phyloP scores from a whole-genome alignment of 306 rosid species.

The Clitoria ternatea region DNA sequence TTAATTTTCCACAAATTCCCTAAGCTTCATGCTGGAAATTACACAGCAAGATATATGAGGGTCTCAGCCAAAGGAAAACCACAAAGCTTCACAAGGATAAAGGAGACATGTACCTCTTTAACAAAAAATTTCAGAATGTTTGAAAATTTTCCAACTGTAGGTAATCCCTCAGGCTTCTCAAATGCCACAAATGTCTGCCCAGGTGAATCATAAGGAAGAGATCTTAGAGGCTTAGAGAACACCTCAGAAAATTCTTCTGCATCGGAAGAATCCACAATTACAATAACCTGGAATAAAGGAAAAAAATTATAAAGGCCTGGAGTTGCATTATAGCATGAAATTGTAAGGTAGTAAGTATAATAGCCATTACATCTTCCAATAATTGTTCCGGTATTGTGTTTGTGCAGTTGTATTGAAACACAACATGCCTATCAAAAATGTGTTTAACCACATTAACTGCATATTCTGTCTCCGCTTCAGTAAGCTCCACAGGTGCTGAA shows the following conservation, averaged over 20 bases:
- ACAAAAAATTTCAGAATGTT: conserved; percentile 73
- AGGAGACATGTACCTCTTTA: conserved; percentile 68
- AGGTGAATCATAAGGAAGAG: conserved; percentile 96
- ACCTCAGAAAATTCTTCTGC: conserved; percentile 84
- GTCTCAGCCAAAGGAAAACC: conserved; percentile 3
- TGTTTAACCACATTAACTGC: conserved; percentile 95
- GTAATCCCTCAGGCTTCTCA: conserved; percentile 82
- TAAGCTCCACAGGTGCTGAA: conserved; percentile 92
- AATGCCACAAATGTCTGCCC: conserved; percentile 86
- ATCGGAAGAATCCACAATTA: conserved; percentile 82
- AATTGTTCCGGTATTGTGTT: conserved; percentile 95
- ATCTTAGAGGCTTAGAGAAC: conserved; percentile 70
- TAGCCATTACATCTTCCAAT: conserved; percentile 69
- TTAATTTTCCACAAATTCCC: conserved; percentile 2
- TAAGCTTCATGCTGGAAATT: background rate
- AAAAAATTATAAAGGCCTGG: conserved; percentile 12
- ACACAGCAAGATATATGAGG: background rate
- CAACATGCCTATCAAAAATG: conserved; percentile 80
- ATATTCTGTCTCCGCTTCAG: conserved; percentile 96
- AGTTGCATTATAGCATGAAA: conserved; percentile 9
- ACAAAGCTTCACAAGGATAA: background rate
- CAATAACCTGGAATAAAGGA: conserved; percentile 59
- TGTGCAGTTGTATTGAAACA: conserved; percentile 96
- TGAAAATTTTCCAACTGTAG: conserved; percentile 77
- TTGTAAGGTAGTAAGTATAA: background rate